Conservation (phyloP, 352 stramenopile species). For the Thraustotheca clavata region DNA sequence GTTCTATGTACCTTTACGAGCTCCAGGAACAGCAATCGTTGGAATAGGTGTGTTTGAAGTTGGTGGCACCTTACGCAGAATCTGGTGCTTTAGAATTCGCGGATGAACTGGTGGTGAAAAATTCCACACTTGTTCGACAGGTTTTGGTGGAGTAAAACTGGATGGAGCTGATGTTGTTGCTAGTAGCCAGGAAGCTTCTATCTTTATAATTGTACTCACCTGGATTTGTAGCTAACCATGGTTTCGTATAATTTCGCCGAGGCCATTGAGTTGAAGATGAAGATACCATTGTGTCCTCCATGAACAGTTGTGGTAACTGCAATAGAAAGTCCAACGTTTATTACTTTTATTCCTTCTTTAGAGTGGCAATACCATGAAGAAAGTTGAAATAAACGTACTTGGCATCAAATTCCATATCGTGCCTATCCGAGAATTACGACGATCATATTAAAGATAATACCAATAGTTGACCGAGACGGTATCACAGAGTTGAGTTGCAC, state of each 20-base stretch:
- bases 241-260: conserved; percentile 16
- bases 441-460: conserved; percentile 17
- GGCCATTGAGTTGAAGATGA: not conserved
- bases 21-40: too few relatives aligned
- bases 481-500: conserved; percentile 53
- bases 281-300: too few relatives aligned
- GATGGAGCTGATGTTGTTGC: too few relatives aligned
- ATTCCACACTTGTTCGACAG: not conserved
- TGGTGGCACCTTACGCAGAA: not conserved
- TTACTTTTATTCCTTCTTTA: not conserved
- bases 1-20: not conserved
- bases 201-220: not conserved
- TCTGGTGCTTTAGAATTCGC: conserved; percentile 15
- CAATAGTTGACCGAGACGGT: conserved; percentile 87
- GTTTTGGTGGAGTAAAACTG: too few relatives aligned
- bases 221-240: not conserved
- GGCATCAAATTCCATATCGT: conserved; percentile 85
- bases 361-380: conserved; percentile 41
- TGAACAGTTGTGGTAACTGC: too few relatives aligned
- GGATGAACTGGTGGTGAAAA: not conserved
- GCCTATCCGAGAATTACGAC: conserved; percentile 15
- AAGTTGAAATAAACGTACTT: conserved; percentile 85
- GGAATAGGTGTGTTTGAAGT: not conserved
- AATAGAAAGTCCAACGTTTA: too few relatives aligned
- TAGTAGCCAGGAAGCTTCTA: too few relatives aligned